Evolutionary conservation across 768 basidiomycete genomes (phyloP).

Genomic region (Pilatotrama ljubarskyi): DNA sequence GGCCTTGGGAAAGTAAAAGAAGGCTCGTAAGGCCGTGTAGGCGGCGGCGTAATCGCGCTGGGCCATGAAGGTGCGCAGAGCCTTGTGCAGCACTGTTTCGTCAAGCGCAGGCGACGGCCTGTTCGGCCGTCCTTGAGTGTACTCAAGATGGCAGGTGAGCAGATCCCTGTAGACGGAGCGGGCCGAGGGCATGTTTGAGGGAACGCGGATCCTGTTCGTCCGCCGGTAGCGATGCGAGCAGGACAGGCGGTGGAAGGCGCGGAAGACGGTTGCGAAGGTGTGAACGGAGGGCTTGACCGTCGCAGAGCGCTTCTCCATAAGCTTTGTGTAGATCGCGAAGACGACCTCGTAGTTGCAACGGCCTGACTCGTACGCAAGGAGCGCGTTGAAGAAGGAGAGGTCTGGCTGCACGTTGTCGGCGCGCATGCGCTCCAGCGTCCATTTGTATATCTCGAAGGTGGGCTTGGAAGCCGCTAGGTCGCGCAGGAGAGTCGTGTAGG

Average conservation of each 20-base stretch:
- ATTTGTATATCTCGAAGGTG: constrained; percentile 23
- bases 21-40: constrained; percentile 38
- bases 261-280: constrained; percentile 49
- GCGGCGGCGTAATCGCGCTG: constrained; percentile 51
- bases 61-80: constrained; percentile 46
- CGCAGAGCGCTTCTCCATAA: constrained; percentile 36
- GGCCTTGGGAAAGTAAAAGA: constrained; percentile 6
- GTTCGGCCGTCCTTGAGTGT: constrained; percentile 16
- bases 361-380: constrained; percentile 44
- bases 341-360: constrained; percentile 36
- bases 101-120: constrained; percentile 14
- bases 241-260: constrained; percentile 25
- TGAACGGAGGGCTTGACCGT: constrained; percentile 41
- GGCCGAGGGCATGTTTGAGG: constrained; percentile 32
- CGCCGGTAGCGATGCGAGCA: constrained; percentile 19
- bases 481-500: constrained; percentile 43
- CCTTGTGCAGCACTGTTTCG: constrained; percentile 38
- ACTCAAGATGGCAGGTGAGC: constrained; percentile 35
- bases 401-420: constrained; percentile 40
- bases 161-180: constrained; percentile 49
- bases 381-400: constrained; percentile 46
- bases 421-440: constrained; percentile 39
- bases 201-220: constrained; percentile 20
- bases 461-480: constrained; percentile 34
- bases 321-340: constrained; percentile 44